Base-by-base conservation (phyloP, 2,329 filamentous ascomycete genomes). In the Scytalidium sp. region DNA sequence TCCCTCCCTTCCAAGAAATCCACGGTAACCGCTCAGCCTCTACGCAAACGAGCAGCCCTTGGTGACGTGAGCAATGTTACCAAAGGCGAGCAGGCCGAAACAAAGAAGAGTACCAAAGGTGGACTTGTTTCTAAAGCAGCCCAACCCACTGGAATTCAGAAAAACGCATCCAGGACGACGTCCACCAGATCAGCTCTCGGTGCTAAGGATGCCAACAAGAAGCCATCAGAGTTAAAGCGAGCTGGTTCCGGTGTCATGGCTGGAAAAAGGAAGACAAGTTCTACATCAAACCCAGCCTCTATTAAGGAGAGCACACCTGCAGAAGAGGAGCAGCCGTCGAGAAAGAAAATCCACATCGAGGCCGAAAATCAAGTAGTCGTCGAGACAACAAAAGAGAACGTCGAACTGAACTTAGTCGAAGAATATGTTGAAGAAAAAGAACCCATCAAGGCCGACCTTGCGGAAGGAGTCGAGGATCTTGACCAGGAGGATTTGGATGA, bases 21-120 rank as follows among this genome's bases (percentile, higher is more conserved):
- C 15, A 71, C 76, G 22, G 76, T 71, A 58, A 67, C 69, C 50
- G 72, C 75, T 46, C 69, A 76, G 62, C 70, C 76, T 43, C 76
- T 76, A 53, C 81, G 87, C 65, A 94, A 88, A 75, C 90, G 94
- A 65, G 82, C 87, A 61, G 92, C 90, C 44, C 80, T 99, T 32
- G 91, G 89, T 51, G 94, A 99, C 75, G 88, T 97, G 60, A 97
- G 91, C 81, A 99, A 99, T 73, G 87, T 96, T 56, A 84, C 84
- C 62, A 97, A 97, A 70, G 79, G 80, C 43, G 88, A 89, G 47
- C 76, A 71, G 5, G 74, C 78, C 55, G 87, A 89, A 49, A 82
- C 79, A 59, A 96, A 95, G 78, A 96, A 96, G 78, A 72, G 76
- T 42, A 76, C 75, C 65, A 87, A 91, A 72, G 73, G 73, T 50